These are phyloP conservation scores for Cutaneotrichosporon daszewskae DNA, from an alignment of 1,284 basidiomycete genomes.

Conservation along the genomic window DNA sequence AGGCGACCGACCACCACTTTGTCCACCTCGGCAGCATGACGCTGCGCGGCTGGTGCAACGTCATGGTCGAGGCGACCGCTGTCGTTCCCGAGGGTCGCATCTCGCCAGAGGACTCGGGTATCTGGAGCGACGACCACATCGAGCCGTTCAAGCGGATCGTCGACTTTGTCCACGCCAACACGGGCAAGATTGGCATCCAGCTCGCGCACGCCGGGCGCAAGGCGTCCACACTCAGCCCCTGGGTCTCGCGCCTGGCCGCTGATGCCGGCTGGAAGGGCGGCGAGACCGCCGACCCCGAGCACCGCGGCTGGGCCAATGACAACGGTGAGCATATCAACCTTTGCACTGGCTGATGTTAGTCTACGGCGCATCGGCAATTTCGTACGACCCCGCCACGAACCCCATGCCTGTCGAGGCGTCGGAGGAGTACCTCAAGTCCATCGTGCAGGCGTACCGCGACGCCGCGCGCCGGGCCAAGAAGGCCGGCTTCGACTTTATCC, in stretches of 20 bases:
- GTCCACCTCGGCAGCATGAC: slow-evolving; percentile 61
- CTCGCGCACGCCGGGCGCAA: slow-evolving; percentile 74
- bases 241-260: slow-evolving; percentile 48
- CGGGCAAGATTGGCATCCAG: slow-evolving; percentile 66
- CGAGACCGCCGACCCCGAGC: slow-evolving; percentile 47
- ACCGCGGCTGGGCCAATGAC: slow-evolving; percentile 66
- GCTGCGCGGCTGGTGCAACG: slow-evolving; percentile 53
- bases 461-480: slow-evolving; percentile 59
- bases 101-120: slow-evolving; percentile 53
- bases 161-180: slow-evolving; percentile 67
- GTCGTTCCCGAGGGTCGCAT: slow-evolving; percentile 70
- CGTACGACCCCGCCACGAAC: slow-evolving; percentile 52
- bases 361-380: slow-evolving; percentile 56
- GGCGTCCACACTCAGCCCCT: slow-evolving; percentile 59
- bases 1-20: slow-evolving; percentile 71
- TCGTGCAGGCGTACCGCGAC: slow-evolving; percentile 63
- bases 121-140: slow-evolving; percentile 72
- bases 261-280: slow-evolving; percentile 39
- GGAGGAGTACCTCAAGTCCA: slow-evolving; percentile 54
- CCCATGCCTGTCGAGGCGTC: slow-evolving; percentile 58
- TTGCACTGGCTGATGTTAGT: slow-evolving; percentile 22
- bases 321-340: slow-evolving; percentile 34
- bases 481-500: slow-evolving; percentile 73
- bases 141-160: slow-evolving; percentile 63
- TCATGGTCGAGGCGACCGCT: slow-evolving; percentile 64